phyloP scores from a whole-genome alignment of 1,284 basidiomycete species.

The Singerocomus inundabilis region DNA sequence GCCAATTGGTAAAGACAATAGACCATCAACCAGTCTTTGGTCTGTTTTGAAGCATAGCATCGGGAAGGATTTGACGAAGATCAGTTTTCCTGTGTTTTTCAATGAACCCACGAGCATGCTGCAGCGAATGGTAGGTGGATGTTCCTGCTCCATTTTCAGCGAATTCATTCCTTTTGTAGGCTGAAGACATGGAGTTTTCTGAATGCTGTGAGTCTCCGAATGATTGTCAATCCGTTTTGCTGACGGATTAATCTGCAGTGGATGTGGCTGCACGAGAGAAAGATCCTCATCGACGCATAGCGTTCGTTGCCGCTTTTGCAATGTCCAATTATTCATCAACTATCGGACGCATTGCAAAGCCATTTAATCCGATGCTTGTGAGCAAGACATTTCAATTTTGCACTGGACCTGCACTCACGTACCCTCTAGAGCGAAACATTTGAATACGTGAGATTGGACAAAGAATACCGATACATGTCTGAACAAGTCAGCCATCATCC shows the following conservation, averaged over 20 bases:
- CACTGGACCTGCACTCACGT: background rate
- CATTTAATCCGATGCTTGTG: constrained; percentile 90
- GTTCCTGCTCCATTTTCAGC: background rate
- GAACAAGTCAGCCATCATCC: constrained; percentile 98
- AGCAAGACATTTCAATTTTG: constrained; percentile 1
- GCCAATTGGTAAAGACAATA: constrained; percentile 73
- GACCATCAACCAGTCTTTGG: constrained; percentile 93
- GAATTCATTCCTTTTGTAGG: constrained; percentile 39
- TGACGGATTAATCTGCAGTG: constrained; percentile 45
- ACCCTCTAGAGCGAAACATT: constrained; percentile 75
- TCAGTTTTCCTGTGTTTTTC: constrained; percentile 94
- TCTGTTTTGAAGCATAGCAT: constrained; percentile 94
- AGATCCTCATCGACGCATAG: constrained; percentile 83
- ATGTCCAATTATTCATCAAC: constrained; percentile 99
- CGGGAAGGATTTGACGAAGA: constrained; percentile 96
- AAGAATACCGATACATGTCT: constrained; percentile 88
- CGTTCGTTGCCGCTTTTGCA: constrained; percentile 94
- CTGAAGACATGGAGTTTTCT: constrained; percentile 95
- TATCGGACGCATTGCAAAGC: constrained; percentile 93
- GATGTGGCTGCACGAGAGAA: constrained; percentile 79
- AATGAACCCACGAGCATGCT: constrained; percentile 98
- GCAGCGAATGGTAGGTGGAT: constrained; percentile 64
- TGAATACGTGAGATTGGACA: constrained; percentile 88
- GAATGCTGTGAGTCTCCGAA: constrained; percentile 70
- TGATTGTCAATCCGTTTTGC: background rate